Conservation (phyloP, 176 grass and related monocot species). For the Guadua angustifolia region DNA sequence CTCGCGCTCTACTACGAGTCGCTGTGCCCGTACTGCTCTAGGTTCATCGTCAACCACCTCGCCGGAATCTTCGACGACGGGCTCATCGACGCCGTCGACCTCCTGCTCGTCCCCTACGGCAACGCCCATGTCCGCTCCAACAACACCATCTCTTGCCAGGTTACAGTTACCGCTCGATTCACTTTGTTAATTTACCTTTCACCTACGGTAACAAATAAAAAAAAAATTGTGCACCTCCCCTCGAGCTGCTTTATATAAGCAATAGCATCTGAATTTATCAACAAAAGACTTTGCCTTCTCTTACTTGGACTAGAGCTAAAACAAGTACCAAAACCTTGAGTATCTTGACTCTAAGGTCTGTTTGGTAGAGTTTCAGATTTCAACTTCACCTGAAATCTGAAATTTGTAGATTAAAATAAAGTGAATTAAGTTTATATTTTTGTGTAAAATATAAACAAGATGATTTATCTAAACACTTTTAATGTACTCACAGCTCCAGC, state of each 20-base stretch:
- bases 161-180: background rate
- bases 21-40: conserved; percentile 72
- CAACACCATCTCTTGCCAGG: conserved; percentile 77
- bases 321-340: too few relatives aligned
- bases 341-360: background rate
- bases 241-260: too few relatives aligned
- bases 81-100: conserved; percentile 63
- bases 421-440: too few relatives aligned
- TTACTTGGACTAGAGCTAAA: background rate
- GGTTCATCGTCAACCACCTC: conserved; percentile 76
- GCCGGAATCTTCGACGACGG: conserved; percentile 68
- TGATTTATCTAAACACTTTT: too few relatives aligned
- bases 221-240: too few relatives aligned
- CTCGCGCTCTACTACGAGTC: conserved; percentile 89
- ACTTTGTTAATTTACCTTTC: too few relatives aligned
- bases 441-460: too few relatives aligned
- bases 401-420: too few relatives aligned
- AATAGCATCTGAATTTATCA: background rate
- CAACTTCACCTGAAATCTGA: too few relatives aligned
- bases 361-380: too few relatives aligned
- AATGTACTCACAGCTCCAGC: too few relatives aligned
- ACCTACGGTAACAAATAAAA: too few relatives aligned
- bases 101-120: conserved; percentile 79
- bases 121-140: conserved; percentile 68
- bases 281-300: background rate